phyloP scores from a whole-genome alignment of 352 stramenopile genomes.

The Globisporangium paroecandrum region DNA sequence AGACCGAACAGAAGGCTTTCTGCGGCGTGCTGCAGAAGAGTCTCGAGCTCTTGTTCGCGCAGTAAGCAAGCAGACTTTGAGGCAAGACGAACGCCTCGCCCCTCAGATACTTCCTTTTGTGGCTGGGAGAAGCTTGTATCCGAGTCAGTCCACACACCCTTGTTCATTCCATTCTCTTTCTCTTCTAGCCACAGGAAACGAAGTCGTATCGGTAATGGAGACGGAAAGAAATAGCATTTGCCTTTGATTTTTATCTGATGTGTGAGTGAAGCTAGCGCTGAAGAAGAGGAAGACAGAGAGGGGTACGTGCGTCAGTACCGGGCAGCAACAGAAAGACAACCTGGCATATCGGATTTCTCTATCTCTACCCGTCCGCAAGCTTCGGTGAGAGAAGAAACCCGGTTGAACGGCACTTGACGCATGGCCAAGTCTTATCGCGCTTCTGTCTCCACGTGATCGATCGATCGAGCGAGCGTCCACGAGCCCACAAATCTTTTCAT shows the following conservation, averaged over 20 bases:
- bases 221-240: neutral
- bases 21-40: slow-evolving; percentile 85
- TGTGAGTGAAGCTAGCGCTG: neutral
- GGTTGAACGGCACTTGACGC: neutral
- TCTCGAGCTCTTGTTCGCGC: slow-evolving; percentile 71
- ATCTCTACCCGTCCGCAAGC: neutral
- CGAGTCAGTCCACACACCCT: neutral
- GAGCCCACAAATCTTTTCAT: neutral
- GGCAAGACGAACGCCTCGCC: neutral
- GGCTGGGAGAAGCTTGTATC: neutral
- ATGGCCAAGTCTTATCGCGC: neutral
- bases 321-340: neutral
- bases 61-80: slow-evolving; percentile 21
- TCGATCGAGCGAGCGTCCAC: neutral
- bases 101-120: neutral
- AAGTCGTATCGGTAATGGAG: neutral
- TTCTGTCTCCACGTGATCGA: neutral
- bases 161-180: neutral
- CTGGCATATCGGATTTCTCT: neutral
- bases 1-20: slow-evolving; percentile 92
- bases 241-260: neutral
- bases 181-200: neutral
- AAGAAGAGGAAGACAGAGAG: neutral
- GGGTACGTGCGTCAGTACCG: neutral
- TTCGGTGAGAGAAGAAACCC: neutral